Evolutionary conservation across 352 stramenopile species (phyloP).

Genomic region (Globisporangium irregulare): DNA sequence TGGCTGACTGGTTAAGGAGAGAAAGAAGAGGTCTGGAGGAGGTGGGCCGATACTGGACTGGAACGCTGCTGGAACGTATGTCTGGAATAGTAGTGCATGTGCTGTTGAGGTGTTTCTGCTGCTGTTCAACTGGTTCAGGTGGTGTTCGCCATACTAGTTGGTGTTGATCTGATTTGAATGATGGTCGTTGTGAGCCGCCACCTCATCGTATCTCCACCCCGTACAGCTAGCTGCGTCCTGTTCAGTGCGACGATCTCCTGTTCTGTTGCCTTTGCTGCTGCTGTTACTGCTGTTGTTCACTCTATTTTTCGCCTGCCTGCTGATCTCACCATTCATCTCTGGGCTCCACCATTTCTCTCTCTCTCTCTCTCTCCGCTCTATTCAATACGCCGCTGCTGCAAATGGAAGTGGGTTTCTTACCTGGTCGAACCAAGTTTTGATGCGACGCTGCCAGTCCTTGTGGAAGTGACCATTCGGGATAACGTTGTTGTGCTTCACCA

Average conservation of each 20-base stretch:
- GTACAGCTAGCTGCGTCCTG: background rate
- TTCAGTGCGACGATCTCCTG: background rate
- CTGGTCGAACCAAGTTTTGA: constrained; percentile 97
- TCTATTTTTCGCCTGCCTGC: background rate
- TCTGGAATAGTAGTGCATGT: background rate
- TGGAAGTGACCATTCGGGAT: constrained; percentile 99
- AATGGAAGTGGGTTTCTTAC: constrained; percentile 34
- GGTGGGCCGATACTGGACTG: background rate
- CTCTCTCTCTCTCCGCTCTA: constrained; percentile 4
- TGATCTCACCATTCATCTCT: background rate
- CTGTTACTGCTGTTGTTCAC: background rate
- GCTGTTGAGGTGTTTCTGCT: background rate
- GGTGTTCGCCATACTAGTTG: background rate
- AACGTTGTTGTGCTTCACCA: constrained; percentile 99
- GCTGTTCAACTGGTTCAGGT: background rate
- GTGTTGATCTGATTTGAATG: background rate
- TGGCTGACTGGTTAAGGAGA: background rate
- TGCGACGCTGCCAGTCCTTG: constrained; percentile 98
- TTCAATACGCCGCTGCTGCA: background rate
- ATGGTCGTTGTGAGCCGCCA: background rate
- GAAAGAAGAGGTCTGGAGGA: background rate
- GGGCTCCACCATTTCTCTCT: background rate
- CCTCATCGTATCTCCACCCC: background rate
- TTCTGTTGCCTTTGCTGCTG: background rate
- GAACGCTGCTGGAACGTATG: background rate